Conservation (phyloP, 352 stramenopile species). For the Phytophthora agathidicida region DNA sequence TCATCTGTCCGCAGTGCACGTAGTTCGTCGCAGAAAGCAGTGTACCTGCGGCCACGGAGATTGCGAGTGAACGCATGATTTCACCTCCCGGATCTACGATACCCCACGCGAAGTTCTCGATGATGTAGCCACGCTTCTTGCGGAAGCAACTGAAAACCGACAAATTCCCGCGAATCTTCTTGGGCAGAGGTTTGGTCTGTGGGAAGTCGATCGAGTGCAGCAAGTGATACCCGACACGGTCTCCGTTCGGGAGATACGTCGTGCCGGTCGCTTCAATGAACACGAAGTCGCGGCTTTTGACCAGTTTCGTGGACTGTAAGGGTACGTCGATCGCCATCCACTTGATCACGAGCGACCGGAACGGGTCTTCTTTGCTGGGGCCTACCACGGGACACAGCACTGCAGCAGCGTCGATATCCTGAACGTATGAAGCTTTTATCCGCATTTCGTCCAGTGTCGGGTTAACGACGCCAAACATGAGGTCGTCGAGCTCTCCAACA, state of each 20-base stretch:
- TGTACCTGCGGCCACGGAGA: conserved; percentile 27
- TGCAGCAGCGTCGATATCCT: conserved; percentile 24
- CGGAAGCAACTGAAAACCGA: conserved; percentile 52
- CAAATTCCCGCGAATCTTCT: conserved; percentile 40
- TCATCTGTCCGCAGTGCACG: conserved; percentile 58
- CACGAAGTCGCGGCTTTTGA: conserved; percentile 39
- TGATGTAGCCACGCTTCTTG: conserved; percentile 34
- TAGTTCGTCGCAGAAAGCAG: conserved; percentile 39
- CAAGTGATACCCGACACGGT: conserved; percentile 42
- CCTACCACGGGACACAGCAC: conserved; percentile 24
- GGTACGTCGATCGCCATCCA: conserved; percentile 39
- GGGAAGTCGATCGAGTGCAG: conserved; percentile 48
- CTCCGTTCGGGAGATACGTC: conserved; percentile 19
- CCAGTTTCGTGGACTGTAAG: conserved; percentile 18
- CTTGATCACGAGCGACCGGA: conserved; percentile 37
- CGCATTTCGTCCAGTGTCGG: conserved; percentile 35
- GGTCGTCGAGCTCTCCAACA: conserved; percentile 32
- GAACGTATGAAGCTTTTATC: conserved; percentile 28
- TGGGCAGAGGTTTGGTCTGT: conserved; percentile 36
- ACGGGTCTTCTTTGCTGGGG: conserved; percentile 31
- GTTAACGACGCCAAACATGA: conserved; percentile 39
- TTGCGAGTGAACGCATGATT: conserved; percentile 33
- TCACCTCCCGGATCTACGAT: conserved; percentile 35
- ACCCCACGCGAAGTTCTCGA: conserved; percentile 43
- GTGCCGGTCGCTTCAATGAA: conserved; percentile 42